Evolutionary conservation across 2,329 filamentous ascomycete species (phyloP), one percentile per base, ranked within the genome.

Genomic region (Aspergillus sp.): DNA sequence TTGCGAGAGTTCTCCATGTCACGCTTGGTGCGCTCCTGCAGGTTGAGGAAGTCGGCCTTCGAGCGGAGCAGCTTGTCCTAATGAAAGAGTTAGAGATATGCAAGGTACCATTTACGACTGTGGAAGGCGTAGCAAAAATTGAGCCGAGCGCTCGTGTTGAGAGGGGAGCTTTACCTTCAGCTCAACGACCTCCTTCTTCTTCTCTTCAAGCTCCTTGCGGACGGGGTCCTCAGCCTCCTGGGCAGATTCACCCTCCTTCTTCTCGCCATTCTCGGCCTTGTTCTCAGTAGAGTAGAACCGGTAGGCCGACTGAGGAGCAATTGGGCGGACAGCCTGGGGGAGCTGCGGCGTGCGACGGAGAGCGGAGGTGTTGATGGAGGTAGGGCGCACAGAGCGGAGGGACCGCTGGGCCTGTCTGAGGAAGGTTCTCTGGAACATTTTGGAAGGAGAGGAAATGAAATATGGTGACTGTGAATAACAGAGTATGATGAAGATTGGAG

Each of bases 1-100:
- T 96, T 91, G 70, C 89, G 89, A 19, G 94, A 91, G 19, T 86
- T 80, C 79, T 95, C 91, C 76, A 96, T 89, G 69, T 99, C 95
- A 74, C 95, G 92, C 77, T 89, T 86, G 47, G 92, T 96, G 74
- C 95, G 91, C 74, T 97, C 92, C 82, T 98, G 94, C 55, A 99
- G 90, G 81, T 98, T 99, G 76, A 92, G 92, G 86, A 96, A 98
- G 72, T 99, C 95, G 80, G 95, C 95, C 66, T 98, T 88, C 58
- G 91, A 90, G 76, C 95, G 94, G 65, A 97, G 86, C 79, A 92
- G 96, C 82, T 92, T 95, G 81, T 98, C 95, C 95, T 98, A 52
- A 58, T 54, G 12, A 21, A 23, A 30, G 15, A 4, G 30, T 32
- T 55, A 32, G 38, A 45, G 19, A 21, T n/a, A 6, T 23, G 10